These are phyloP conservation scores for Fusarium pininemorale DNA, from an alignment of 2,329 filamentous ascomycete genomes.

Conservation along the genomic window DNA sequence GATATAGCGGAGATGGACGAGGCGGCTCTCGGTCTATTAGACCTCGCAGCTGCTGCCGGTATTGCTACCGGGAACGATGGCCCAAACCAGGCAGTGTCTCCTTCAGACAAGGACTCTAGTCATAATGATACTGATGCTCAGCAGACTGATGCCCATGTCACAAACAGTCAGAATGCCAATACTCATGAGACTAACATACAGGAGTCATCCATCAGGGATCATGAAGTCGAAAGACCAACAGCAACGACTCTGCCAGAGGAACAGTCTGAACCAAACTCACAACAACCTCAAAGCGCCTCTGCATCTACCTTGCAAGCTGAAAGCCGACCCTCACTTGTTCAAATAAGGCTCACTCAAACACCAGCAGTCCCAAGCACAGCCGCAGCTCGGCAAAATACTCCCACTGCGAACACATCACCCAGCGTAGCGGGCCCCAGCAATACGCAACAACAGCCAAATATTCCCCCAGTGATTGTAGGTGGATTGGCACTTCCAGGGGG, in stretches of 20 bases:
- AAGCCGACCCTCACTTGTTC: background rate
- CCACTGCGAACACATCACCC: background rate
- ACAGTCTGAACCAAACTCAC: background rate
- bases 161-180: background rate
- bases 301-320: background rate
- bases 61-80: background rate
- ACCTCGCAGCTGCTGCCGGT: background rate
- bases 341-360: too few species aligned
- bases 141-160: background rate
- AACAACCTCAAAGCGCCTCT: background rate
- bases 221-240: background rate
- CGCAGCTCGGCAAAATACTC: background rate
- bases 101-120: background rate
- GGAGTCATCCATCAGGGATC: background rate
- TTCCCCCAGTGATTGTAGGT: background rate
- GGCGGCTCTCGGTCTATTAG: background rate
- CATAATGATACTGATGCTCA: background rate
- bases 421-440: background rate
- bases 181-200: background rate
- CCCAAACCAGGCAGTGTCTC: background rate
- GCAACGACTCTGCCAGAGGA: background rate
- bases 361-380: background rate
- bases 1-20: background rate
- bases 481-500: constrained; percentile 22
- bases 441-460: background rate